Base-by-base conservation (phyloP, 305 asterid species). In the Coffea humblotiana region DNA sequence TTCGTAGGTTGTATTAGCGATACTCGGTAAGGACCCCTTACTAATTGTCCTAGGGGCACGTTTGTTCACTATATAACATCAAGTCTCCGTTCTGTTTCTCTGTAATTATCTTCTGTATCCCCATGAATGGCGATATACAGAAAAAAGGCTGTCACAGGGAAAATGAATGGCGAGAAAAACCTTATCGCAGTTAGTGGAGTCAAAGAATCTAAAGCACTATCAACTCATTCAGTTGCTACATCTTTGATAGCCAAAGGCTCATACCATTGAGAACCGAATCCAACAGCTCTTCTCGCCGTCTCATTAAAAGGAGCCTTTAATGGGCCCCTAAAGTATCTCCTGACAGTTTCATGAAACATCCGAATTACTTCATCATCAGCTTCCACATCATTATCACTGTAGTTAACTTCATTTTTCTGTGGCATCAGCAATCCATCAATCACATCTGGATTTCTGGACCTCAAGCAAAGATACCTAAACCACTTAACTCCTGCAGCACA, bases 401-500 rank as follows among this genome's bases (percentile, higher is more conserved):
- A 78, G 52, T 68, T 65, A 4, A 72, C 35, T 18, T 79, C 85
- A 45, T 63, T 58, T 76, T 77, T 82, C 73, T 64, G 77, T 8
- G 43, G 58, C 21, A 49, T 80, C 58, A 69, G 15, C 64, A 74
- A 47, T 21, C 81, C 79, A 56, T 80, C 80, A 52, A 35, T 80
- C 77, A 45, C n/a, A 54, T 29, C 85, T n/a, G 86, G 85, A 74
- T 72, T 72, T 81, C 74, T 86, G 6, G 90, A 86, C 83, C 92
- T 84, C 82, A 77, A 76, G 83, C 88, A 92, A 51, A 92, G 89
- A 84, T 89, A 91, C 87, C 86, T 94, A 79, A 95, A 95, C 99
- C 99, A 94, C 83, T 90, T 95, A 52, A 95, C 89, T 72, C 99
- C 98, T 40, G 97, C 97, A 58, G 97, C 97, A 63, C 98, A 95